A percentile compares a stretch with the other conserved stretches of the same genome.
phyloP scores from a whole-genome alignment of 2,329 filamentous ascomycete genomes.

The Exserohilum turcica region DNA sequence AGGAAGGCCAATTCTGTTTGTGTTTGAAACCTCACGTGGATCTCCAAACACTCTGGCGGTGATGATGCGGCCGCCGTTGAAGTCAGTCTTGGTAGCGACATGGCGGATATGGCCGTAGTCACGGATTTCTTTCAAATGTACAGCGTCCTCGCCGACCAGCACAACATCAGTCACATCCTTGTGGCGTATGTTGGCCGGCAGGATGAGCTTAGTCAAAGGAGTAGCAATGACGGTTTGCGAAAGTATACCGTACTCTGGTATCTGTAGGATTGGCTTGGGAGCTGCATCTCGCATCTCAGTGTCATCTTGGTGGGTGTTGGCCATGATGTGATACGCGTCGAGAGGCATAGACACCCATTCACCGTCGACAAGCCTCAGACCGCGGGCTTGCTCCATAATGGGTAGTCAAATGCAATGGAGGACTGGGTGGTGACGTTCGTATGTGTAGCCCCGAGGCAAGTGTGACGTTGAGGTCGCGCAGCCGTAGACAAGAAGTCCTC shows the following conservation, averaged over 20 bases:
- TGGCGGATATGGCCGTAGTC: constrained; percentile 73
- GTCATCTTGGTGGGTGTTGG: constrained; percentile 36
- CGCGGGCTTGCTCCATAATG: constrained; percentile 39
- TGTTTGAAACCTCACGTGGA: constrained; percentile 28
- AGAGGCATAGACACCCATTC: constrained; percentile 43
- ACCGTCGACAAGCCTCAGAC: constrained; percentile 35
- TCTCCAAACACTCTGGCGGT: constrained; percentile 76
- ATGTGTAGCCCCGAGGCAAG: constrained; percentile 9
- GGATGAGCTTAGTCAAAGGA: constrained; percentile 74
- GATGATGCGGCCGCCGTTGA: constrained; percentile 72
- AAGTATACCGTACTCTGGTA: constrained; percentile 70
- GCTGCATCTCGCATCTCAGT: constrained; percentile 31
- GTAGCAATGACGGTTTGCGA: constrained; percentile 79
- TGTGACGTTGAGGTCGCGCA: constrained; percentile 2
- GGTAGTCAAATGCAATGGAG: background rate
- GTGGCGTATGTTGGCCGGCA: constrained; percentile 78
- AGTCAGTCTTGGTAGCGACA: constrained; percentile 77
- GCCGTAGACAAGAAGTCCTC: constrained; percentile 9
- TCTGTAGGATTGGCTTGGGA: constrained; percentile 43
- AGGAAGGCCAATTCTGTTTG: constrained; percentile 25
- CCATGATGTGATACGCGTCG: constrained; percentile 52
- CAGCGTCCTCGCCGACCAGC: constrained; percentile 80
- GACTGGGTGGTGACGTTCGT: background rate
- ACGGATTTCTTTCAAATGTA: constrained; percentile 79
- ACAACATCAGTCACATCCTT: constrained; percentile 77